Base-by-base conservation (phyloP, 441 rosid genomes). In the Heliophila coronopifolia region DNA sequence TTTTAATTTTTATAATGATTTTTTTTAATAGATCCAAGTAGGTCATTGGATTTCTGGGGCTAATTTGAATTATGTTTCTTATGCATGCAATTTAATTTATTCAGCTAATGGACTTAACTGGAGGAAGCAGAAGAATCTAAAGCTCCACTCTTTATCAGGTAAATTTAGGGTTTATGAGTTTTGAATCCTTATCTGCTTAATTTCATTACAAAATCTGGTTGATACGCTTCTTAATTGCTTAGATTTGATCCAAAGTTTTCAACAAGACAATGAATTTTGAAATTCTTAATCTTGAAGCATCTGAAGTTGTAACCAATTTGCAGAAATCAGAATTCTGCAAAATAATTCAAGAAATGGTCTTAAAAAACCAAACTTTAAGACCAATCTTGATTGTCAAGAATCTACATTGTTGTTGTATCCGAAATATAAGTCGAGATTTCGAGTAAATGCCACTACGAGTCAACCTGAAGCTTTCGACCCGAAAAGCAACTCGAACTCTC, bases 361-460 rank as follows among this genome's bases (percentile, higher is more conserved):
- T 1, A 44, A 61, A 49, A 66, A 65, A 35, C 32, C 38, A 5
- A 69, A 65, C 59, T 63, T 49, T 59, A 69, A 37, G 67, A 60
- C 14, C 47, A 61, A 31, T 61, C 54, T 37, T 66, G 44, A 61
- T 42, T 56, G 66, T 53, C 58, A 54, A 67, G 61, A 48, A 24
- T 47, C 54, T 17, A 69, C 66, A 40, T 55, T 65, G 9, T 14
- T 57, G 7, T 27, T 59, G 48, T 40, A 58, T 55, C 61, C 27
- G 30, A 72, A 59, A 61, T 65, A 41, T 31, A 71, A 65, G 14
- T 20, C 36, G 22, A 78, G 39, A 59, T 69, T 63, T 63, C 58
- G 49, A 16, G 83, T 69, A 27, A 67, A 71, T 73, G 91, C 91
- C 9, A 67, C 83, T 51, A 54, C 93, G 15, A 75, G 70, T 61